Evolutionary conservation across 108 stramenopile species (phyloP), one percentile per base, ranked within the genome.

Genomic region (Schizochytrium sp.): DNA sequence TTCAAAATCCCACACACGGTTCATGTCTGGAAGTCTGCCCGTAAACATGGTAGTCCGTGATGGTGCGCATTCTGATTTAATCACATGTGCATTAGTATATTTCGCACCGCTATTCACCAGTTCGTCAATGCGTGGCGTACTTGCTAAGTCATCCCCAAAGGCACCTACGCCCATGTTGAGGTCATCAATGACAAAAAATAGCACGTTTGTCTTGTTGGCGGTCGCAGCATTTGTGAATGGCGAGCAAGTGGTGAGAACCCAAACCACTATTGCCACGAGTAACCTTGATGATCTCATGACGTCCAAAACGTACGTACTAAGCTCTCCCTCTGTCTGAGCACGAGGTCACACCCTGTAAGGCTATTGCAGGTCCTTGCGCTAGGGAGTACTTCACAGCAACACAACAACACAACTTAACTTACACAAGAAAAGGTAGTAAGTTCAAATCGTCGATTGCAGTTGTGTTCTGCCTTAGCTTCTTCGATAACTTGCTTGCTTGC

Each of bases 1-100:
- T 53, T 83, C 76, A 83, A 83, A 83, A 53, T 83, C 76, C 76
- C 76, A 83, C 28, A 83, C 76, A 40, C 76, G 76, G 28, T 55
- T 49, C 76, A 55, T 55, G 76, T 83, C 76, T 47, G 53, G 76
- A 5, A 49, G 47, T 56, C 53, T 17, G 50, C 76, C 76, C 0
- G 76, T 83, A 38, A 83, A 10, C 15, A 83, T 10, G 12, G 76
- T 55, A 5, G 53, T n/a, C 45, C 76, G 47, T 38, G 50, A 55
- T 13, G 76, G 76, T n/a, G 28, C 40, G 53, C 76, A 83, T 42
- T 83, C 76, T 5, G 50, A 49, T 40, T 83, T 83, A 40, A 55
- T 83, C 3, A 83, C 50, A 55, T 83, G 53, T 53, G 53, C 53
- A 28, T 83, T 83, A 1, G 76, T 55, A 42, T 55, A 83, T 7